Evolutionary conservation across 2,329 filamentous ascomycete species (phyloP), one percentile per base, ranked within the genome.

Genomic region (Aspergillus pseudotamarii): DNA sequence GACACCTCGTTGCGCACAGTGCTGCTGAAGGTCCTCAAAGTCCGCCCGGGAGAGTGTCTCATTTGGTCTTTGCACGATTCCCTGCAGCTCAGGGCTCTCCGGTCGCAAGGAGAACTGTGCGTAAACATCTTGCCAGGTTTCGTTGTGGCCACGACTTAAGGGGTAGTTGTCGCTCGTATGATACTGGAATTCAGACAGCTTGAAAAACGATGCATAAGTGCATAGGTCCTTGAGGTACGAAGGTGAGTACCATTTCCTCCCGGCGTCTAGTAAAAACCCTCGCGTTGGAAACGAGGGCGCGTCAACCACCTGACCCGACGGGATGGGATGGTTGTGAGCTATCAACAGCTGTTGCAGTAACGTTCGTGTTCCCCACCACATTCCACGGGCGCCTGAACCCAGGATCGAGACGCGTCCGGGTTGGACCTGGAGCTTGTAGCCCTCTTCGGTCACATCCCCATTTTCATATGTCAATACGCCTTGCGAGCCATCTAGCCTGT

Each of bases 181-280:
- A 21, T 88, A 72, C 51, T 88, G 86, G 58, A 88, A 84, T 1
- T 82, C 82, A 65, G 86, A 87, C 66, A 87, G 82, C 68, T 88
- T 88, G 76, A 86, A 88, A 70, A 85, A 88, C 32, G 85, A 87
- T 65, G 86, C 82, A 71, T 87, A 88, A 0, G 82, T 80, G 72
- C 86, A 88, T 65, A 88, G 75, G n/a, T 88, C 85, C 46, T 81
- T 78, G 19, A 88, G 68, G 64, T 86, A 88, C 16, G 81, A 76
- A 8, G 80, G 75, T 0, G 85, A 82, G 66, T 88, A 88, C 71
- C 82, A 88, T 68, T 88, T 84, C 3, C 86, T 80, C 1, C 80
- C 86, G 4, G 76, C 81, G 60, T 88, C 86, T 4, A 88, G 77
- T 73, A 84, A 78, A 64, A 80, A 81, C 3, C 85, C 85, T 36